These are phyloP conservation scores for Tylopilus sp. DNA, from an alignment of 768 basidiomycete species.

Conservation along the genomic window DNA sequence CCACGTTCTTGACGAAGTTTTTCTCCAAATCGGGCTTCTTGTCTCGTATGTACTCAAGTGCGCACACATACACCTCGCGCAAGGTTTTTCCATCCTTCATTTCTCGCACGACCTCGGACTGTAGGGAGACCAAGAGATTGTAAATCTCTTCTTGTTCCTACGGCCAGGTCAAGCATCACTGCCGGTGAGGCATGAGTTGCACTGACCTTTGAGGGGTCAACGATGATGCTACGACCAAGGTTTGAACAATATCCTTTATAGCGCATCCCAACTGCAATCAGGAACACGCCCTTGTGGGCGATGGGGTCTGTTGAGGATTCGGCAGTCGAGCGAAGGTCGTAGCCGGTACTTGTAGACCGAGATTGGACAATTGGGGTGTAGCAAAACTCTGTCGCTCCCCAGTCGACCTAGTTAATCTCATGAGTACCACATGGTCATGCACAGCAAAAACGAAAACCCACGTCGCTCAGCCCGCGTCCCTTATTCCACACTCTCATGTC, in stretches of 20 bases:
- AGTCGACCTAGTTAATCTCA: constrained; percentile 64
- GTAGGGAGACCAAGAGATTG: constrained; percentile 69
- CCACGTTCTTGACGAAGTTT: constrained; percentile 83
- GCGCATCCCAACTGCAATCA: constrained; percentile 83
- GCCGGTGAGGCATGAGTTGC: background rate
- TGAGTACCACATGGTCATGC: constrained; percentile 2
- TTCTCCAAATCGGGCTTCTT: constrained; percentile 83
- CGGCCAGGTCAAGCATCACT: background rate
- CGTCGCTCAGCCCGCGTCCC: constrained; percentile 69
- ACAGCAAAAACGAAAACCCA: constrained; percentile 36
- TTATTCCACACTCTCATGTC: constrained; percentile 93
- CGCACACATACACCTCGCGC: constrained; percentile 81
- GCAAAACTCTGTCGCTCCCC: constrained; percentile 86
- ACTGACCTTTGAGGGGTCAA: constrained; percentile 82
- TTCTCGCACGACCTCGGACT: constrained; percentile 67
- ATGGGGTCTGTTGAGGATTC: constrained; percentile 83
- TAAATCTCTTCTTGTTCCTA: constrained; percentile 94
- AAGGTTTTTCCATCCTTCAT: constrained; percentile 77
- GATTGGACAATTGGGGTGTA: constrained; percentile 97
- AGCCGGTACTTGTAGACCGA: constrained; percentile 74
- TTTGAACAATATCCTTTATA: constrained; percentile 94
- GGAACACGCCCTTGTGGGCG: constrained; percentile 82
- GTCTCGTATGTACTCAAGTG: constrained; percentile 63
- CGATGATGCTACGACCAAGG: constrained; percentile 91
- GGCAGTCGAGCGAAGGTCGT: constrained; percentile 84